These are phyloP conservation scores for Aureobasidium melanogenum DNA, from an alignment of 2,329 filamentous ascomycete species.

Conservation along the genomic window DNA sequence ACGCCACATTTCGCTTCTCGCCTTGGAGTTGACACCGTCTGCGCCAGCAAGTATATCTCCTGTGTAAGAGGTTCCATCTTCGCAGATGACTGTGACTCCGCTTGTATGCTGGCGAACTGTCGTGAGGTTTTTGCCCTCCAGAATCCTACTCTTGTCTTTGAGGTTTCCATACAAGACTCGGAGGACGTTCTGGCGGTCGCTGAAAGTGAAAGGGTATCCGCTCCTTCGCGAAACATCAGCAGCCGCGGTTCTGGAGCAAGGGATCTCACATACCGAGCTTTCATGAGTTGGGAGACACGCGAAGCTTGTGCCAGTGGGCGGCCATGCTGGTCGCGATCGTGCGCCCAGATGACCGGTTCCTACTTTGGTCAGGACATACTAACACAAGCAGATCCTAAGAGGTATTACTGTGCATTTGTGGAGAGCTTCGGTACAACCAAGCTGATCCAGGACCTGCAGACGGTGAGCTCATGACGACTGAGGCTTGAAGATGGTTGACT, in stretches of 20 bases:
- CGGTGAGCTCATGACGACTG: not conserved
- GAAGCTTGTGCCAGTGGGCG: not conserved
- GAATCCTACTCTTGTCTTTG: slow-evolving; percentile 16
- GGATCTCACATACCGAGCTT: not conserved
- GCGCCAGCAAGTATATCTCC: slow-evolving; percentile 23
- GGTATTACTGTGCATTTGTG: slow-evolving; percentile 13
- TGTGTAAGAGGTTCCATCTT: slow-evolving; percentile 9
- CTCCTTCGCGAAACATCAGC: not conserved
- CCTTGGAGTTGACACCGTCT: slow-evolving; percentile 22
- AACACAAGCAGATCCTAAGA: fast-evolving
- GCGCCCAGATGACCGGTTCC: not conserved
- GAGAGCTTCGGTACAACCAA: slow-evolving; percentile 33
- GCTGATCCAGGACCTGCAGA: slow-evolving; percentile 38
- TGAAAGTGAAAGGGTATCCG: slow-evolving; percentile 19
- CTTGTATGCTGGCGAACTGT: not conserved
- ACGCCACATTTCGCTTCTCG: slow-evolving; percentile 21
- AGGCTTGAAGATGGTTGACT: not conserved
- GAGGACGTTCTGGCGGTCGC: slow-evolving; percentile 23
- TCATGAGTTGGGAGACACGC: not conserved
- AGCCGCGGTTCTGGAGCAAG: not conserved
- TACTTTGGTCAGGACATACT: not conserved
- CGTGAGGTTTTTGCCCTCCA: not conserved
- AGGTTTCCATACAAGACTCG: slow-evolving; percentile 18
- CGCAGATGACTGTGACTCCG: slow-evolving; percentile 7
- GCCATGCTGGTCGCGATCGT: not conserved